phyloP scores from a whole-genome alignment of 257 asterid species.

The Avicennia marina region DNA sequence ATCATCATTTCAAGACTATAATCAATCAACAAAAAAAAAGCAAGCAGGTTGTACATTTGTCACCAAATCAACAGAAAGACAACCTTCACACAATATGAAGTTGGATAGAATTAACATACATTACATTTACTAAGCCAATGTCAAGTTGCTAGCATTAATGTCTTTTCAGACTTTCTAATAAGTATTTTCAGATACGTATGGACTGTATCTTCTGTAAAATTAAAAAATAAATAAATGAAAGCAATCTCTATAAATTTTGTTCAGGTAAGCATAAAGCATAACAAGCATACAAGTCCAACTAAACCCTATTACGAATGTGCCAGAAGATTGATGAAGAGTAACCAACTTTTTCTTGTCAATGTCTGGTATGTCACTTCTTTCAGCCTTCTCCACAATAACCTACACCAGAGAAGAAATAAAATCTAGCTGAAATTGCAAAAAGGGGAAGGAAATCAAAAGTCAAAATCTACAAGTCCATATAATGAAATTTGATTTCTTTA shows the following conservation, averaged over 20 bases:
- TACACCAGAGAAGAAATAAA: not conserved
- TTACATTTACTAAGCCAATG: not conserved
- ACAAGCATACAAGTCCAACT: not conserved
- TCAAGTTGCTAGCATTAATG: constrained; percentile 5
- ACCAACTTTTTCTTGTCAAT: constrained; percentile 38
- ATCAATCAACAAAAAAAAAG: too few relatives aligned
- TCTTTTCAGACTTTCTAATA: too few relatives aligned
- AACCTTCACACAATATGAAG: too few relatives aligned
- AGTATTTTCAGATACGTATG: too few relatives aligned
- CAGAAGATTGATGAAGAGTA: constrained; percentile 12
- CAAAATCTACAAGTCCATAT: not conserved
- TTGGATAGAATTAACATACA: too few relatives aligned
- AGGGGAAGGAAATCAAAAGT: not conserved
- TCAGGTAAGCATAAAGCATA: constrained; percentile 4
- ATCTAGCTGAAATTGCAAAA: not conserved
- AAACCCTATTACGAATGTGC: not conserved
- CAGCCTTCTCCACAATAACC: constrained; percentile 8
- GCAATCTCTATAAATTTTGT: not conserved
- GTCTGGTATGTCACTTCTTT: not conserved
- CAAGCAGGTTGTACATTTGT: too few relatives aligned
- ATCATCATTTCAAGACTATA: constrained; percentile 5
- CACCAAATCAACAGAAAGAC: too few relatives aligned
- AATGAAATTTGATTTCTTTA: not conserved
- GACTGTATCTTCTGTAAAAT: too few relatives aligned
- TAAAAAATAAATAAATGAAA: too few relatives aligned